Evolutionary conservation across 2,329 filamentous ascomycete species (phyloP).

Genomic region (Hortaea werneckii): DNA sequence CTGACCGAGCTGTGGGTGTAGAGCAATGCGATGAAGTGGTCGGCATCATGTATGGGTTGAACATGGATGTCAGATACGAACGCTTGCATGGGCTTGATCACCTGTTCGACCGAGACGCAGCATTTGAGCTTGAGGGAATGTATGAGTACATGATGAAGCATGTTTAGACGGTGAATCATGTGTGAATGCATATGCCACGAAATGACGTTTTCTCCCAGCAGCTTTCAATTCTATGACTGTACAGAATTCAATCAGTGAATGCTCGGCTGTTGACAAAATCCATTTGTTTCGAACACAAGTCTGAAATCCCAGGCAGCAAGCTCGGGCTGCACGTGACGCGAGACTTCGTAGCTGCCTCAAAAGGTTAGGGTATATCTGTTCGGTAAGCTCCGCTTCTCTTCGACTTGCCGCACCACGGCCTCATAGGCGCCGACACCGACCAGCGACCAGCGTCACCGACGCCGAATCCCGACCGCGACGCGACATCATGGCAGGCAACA

Average conservation of each 20-base stretch:
- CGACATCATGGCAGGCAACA: constrained; percentile 2
- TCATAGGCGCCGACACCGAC: background rate
- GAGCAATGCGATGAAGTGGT: constrained; percentile 23
- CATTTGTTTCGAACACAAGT: too few species aligned
- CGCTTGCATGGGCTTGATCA: constrained; percentile 17
- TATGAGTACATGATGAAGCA: constrained; percentile 20
- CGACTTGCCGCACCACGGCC: background rate
- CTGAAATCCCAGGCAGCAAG: too few species aligned
- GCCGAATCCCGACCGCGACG: too few species aligned
- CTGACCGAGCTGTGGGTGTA: constrained; percentile 17
- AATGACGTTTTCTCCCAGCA: background rate
- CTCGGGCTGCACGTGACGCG: too few species aligned
- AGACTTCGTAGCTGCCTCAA: too few species aligned
- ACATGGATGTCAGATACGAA: constrained; percentile 18
- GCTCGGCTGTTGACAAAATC: too few species aligned
- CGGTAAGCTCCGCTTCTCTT: too few species aligned
- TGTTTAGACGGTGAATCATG: constrained; percentile 9
- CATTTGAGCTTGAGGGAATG: constrained; percentile 17
- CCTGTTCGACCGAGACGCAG: constrained; percentile 16
- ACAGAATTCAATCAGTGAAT: too few species aligned
- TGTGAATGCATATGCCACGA: background rate
- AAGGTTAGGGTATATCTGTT: too few species aligned
- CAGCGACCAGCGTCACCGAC: background rate
- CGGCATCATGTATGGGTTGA: constrained; percentile 18
- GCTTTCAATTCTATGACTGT: too few species aligned